phyloP scores from a whole-genome alignment of 2,329 filamentous ascomycete species.

The Fusarium torulosum region DNA sequence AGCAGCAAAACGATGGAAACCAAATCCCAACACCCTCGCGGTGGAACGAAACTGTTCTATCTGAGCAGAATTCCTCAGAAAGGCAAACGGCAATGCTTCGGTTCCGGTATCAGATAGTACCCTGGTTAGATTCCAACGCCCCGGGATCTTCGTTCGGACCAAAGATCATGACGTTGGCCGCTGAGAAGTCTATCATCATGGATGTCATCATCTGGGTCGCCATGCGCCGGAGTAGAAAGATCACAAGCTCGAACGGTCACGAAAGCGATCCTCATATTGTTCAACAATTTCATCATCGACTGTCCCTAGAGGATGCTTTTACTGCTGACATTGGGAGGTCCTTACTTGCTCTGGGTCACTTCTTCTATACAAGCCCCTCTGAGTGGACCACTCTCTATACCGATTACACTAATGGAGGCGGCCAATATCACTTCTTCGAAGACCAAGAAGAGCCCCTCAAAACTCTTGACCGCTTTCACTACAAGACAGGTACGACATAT shows the following conservation, averaged over 20 bases:
- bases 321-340: slow-evolving; percentile 4
- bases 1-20: slow-evolving; percentile 14
- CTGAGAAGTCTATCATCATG: slow-evolving; percentile 20
- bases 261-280: slow-evolving; percentile 9
- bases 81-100: slow-evolving; percentile 36
- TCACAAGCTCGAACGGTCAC: not conserved
- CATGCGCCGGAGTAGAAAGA: slow-evolving; percentile 12
- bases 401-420: not conserved
- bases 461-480: slow-evolving; percentile 15
- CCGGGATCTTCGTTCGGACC: slow-evolving; percentile 15
- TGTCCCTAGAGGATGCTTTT: slow-evolving; percentile 9
- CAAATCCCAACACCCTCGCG: slow-evolving; percentile 21
- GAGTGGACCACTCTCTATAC: slow-evolving; percentile 5
- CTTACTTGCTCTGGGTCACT: slow-evolving; percentile 8
- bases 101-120: slow-evolving; percentile 29
- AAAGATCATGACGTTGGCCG: slow-evolving; percentile 18
- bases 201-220: slow-evolving; percentile 23
- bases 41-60: slow-evolving; percentile 30
- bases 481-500: slow-evolving; percentile 5
- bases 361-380: slow-evolving; percentile 21
- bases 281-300: slow-evolving; percentile 14
- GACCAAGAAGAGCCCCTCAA: slow-evolving; percentile 17
- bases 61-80: slow-evolving; percentile 26
- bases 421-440: slow-evolving; percentile 12
- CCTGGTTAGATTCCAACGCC: slow-evolving; percentile 35